Base-by-base conservation (phyloP, 2,329 filamentous ascomycete genomes). In the Alternaria longipes region DNA sequence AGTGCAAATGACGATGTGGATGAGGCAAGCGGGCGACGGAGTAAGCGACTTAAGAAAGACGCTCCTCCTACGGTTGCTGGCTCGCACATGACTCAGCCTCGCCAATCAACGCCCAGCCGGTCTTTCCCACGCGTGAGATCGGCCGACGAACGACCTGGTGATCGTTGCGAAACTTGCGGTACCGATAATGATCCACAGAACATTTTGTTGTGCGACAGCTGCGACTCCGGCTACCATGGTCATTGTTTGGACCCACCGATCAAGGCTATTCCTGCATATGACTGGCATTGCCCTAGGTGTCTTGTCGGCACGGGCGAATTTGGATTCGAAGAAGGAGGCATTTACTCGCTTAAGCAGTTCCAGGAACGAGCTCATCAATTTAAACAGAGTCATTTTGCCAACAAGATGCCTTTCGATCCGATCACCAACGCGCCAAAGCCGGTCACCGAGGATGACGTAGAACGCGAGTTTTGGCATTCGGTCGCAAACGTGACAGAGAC, bases 231-330 rank as follows among this genome's bases (percentile, higher is more conserved):
- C 3, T 98, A 90, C 73, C 95, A 99, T 75, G 91, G 90, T 70
- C 85, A 89, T 61, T 99, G 95, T 73, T 86, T 98, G 20, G 95
- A 99, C 66, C 94, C 94, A 34, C 92, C 91, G 2, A 82, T 97
- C 44, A 91, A 90, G 69, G 83, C 86, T 8, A 88, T 91, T 65
- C 93, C 93, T 0, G 91, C 95, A 24, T 86, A 89, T 54, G 95
- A 98, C 74, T 99, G 95, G 95, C 94, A 98, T 76, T 99, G 95
- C 69, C 91, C 95, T 0, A 89, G 93, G 73, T 99, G 95, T 76
- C 86, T 99, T 26, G 95, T 99, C 24, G 95, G 95, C 47, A 97
- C 97, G 58, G 94, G 94, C 40, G 93, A 98, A 67, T 99, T 97
- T 72, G 95, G 95, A 0, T 99, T 99, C 64, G 94, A 98, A 75